A percentile compares a stretch with the other conserved stretches of the same genome.
phyloP scores from a whole-genome alignment of 2,329 filamentous ascomycete species.

The Rosellinia necatrix region DNA sequence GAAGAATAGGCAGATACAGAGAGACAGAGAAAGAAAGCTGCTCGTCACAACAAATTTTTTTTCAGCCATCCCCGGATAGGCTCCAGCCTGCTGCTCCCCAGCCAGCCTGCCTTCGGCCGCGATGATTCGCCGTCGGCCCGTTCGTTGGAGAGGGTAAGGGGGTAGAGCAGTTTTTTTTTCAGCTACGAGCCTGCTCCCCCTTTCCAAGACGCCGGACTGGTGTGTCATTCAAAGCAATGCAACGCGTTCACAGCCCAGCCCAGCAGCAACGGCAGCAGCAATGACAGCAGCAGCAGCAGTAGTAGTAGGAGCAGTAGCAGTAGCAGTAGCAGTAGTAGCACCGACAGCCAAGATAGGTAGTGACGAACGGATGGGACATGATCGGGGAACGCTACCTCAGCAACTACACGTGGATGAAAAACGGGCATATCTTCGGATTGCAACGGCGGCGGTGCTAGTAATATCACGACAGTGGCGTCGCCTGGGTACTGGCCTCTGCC shows the following conservation, averaged over 20 bases:
- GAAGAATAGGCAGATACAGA: no score
- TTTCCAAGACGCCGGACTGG: constrained; percentile 14
- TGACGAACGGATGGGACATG: constrained; percentile 12
- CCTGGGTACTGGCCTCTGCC: constrained; percentile 8
- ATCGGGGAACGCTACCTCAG: constrained; percentile 18
- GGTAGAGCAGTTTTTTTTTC: no score
- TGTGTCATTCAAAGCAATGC: constrained; percentile 21
- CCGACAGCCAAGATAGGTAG: constrained; percentile 15
- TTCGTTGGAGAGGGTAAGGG: constrained; percentile 15
- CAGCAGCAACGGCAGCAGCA: not conserved
- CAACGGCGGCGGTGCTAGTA: constrained; percentile 23
- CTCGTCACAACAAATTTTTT: constrained; percentile 12
- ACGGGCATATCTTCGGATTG: constrained; percentile 26
- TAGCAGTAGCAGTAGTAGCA: no score
- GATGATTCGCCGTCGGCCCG: not conserved
- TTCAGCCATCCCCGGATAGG: constrained; percentile 8
- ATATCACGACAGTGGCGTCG: constrained; percentile 18
- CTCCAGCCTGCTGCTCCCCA: constrained; percentile 4
- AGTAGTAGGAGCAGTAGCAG: no score
- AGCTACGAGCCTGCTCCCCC: constrained; percentile 8
- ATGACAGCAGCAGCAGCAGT: no score
- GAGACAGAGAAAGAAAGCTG: constrained; percentile 6
- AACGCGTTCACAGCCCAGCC: constrained; percentile 22
- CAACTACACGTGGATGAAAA: constrained; percentile 24
- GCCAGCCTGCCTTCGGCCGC: constrained; percentile 2